Evolutionary conservation across 192 early-diverging fungal species (phyloP), one percentile per base, ranked within the genome.

Genomic region (Linnemannia zychae): DNA sequence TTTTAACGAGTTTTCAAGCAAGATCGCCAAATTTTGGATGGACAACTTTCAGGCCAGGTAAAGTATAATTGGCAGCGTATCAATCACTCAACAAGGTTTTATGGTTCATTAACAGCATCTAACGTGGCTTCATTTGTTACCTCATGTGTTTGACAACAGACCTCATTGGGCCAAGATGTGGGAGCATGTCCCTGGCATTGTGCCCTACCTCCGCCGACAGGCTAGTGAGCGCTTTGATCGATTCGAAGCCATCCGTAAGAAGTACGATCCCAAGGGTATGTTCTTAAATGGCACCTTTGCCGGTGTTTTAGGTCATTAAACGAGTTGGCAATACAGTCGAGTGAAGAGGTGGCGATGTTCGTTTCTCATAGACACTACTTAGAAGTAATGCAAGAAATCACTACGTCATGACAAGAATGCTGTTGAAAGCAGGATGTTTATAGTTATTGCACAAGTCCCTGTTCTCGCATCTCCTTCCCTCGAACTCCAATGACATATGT

Each of bases 101-200:
- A n/a, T n/a, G n/a, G n/a, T n/a, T n/a, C n/a, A n/a, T n/a, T n/a
- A n/a, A n/a, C n/a, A n/a, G n/a, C n/a, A n/a, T n/a, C n/a, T n/a
- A n/a, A n/a, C n/a, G n/a, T n/a, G n/a, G n/a, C n/a, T n/a, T n/a
- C n/a, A n/a, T n/a, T n/a, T n/a, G n/a, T n/a, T n/a, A n/a, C n/a
- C n/a, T n/a, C n/a, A n/a, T n/a, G n/a, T n/a, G n/a, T n/a, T n/a
- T n/a, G n/a, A n/a, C n/a, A n/a, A n/a, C n/a, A 78, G 78, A 46
- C 78, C 80, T 9, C 86, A 87, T 60, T 87, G 86, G 84, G 88
- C 80, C 1, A 88, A 88, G 76, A 47, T 70, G 49, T 88, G 88
- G 84, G 84, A 88, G 47, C 22, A 77, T 74, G 36, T 88, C 13
- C 88, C 88, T 7, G 77, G 75, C 1, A 88, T 88, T 73, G 84